A percentile compares a stretch with the other conserved stretches of the same genome.
These are phyloP conservation scores for Tulasnella sp. DNA, from an alignment of 768 basidiomycete species.

Conservation along the genomic window DNA sequence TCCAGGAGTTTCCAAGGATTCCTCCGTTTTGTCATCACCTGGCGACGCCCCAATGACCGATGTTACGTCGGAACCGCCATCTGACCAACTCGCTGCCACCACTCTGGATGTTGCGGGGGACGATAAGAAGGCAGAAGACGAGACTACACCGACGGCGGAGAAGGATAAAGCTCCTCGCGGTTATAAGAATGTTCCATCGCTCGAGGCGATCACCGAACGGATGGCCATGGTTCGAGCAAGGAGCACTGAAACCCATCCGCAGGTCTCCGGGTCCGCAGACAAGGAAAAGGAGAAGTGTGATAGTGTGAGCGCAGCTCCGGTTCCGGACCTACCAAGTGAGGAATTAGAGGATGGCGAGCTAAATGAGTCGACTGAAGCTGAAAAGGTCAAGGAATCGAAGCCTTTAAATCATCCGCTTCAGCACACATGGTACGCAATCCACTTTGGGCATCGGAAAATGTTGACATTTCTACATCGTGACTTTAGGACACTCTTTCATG, in stretches of 20 bases:
- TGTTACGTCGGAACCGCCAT: conserved; percentile 49
- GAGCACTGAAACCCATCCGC: conserved; percentile 32
- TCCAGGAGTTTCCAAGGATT: no score
- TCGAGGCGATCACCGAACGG: conserved; percentile 75
- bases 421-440: conserved; percentile 56
- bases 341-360: conserved; percentile 25
- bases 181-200: conserved; percentile 79
- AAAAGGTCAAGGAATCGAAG: not conserved
- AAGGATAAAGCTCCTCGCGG: conserved; percentile 42
- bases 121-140: conserved; percentile 2
- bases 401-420: conserved; percentile 56
- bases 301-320: conserved; percentile 40
- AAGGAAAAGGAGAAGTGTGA: not conserved
- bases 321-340: not conserved
- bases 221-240: conserved; percentile 59
- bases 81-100: conserved; percentile 31
- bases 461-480: conserved; percentile 1
- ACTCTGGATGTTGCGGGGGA: conserved; percentile 22
- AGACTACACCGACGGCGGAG: conserved; percentile 6
- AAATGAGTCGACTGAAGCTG: conserved; percentile 31
- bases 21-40: conserved; percentile 26
- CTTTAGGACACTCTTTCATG: conserved; percentile 82
- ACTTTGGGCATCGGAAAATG: not conserved
- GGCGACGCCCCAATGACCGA: conserved; percentile 55
- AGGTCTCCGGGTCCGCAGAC: conserved; percentile 1